Evolutionary conservation across 768 basidiomycete genomes (phyloP).

Genomic region (Kwoniella sp.): DNA sequence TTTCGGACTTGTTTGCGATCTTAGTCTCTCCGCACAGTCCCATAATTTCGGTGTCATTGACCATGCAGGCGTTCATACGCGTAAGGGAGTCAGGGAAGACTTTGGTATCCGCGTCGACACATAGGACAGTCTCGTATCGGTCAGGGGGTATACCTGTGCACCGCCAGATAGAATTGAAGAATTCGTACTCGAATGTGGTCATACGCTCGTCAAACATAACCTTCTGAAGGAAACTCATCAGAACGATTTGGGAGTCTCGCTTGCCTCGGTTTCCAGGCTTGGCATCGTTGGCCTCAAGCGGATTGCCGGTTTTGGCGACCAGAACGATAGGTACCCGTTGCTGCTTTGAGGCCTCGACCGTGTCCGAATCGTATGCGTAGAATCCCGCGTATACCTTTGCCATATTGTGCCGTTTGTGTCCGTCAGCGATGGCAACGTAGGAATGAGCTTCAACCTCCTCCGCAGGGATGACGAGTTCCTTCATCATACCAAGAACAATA

Average conservation of each 20-base stretch:
- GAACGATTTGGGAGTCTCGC: constrained; percentile 94
- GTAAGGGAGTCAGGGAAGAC: constrained; percentile 98
- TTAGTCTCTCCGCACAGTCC: constrained; percentile 99
- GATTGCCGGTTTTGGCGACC: constrained; percentile 93
- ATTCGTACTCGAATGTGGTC: constrained; percentile 99
- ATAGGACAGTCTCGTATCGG: constrained; percentile 88
- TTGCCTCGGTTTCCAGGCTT: constrained; percentile 99
- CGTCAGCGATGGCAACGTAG: constrained; percentile 97
- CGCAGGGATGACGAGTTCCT: constrained; percentile 73
- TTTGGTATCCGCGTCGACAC: constrained; percentile 97
- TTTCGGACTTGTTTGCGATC: constrained; percentile 98
- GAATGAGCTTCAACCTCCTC: constrained; percentile 88
- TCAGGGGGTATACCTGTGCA: constrained; percentile 93
- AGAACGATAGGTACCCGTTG: constrained; percentile 94
- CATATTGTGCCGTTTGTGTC: constrained; percentile 99
- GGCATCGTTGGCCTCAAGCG: constrained; percentile 74
- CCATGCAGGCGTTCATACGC: constrained; percentile 94
- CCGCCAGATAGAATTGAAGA: constrained; percentile 97
- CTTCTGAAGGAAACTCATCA: constrained; percentile 97
- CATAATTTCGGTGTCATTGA: constrained; percentile 96
- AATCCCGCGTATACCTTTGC: constrained; percentile 97
- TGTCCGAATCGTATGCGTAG: constrained; percentile 88
- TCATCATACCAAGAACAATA: constrained; percentile 95
- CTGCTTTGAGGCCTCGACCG: constrained; percentile 85
- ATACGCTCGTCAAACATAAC: constrained; percentile 99